Evolutionary conservation across 345 rosid genomes (phyloP).

Genomic region (Ceriops zippeliana): DNA sequence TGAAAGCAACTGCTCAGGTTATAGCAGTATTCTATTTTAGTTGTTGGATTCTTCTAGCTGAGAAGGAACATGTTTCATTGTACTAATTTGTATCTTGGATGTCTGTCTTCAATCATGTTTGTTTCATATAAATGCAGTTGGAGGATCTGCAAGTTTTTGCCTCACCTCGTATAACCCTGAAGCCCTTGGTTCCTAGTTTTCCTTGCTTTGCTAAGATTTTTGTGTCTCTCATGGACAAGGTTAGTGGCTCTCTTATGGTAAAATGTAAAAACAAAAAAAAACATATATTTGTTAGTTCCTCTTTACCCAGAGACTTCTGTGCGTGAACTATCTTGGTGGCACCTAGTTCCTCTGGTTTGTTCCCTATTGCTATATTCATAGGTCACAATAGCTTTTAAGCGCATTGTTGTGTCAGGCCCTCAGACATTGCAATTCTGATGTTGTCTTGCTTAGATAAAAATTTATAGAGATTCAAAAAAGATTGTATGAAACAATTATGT

Average conservation of each 20-base stretch:
- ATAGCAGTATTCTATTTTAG: not conserved
- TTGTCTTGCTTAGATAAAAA: too few species aligned
- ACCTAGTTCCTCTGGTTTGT: too few species aligned
- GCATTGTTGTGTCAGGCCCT: too few species aligned
- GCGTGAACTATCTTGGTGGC: too few species aligned
- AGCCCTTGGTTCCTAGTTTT: constrained; percentile 90
- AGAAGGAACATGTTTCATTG: not conserved
- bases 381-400: too few species aligned
- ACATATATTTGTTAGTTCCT: not conserved
- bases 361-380: too few species aligned
- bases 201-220: constrained; percentile 89
- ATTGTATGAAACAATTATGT: too few species aligned
- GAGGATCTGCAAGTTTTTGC: constrained; percentile 93
- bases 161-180: constrained; percentile 83
- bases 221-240: constrained; percentile 97
- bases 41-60: constrained; percentile 5
- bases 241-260: constrained; percentile 20
- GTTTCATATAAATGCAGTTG: constrained; percentile 40
- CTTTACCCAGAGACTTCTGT: too few species aligned
- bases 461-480: too few species aligned
- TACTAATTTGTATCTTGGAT: constrained; percentile 5
- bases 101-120: not conserved
- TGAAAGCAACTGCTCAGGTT: constrained; percentile 94
- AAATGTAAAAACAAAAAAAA: not conserved
- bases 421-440: too few species aligned